A percentile compares a stretch with the other conserved stretches of the same genome.
Evolutionary conservation across 164 flowering plant genomes (phyloP).

Genomic region (Malania oleifera): DNA sequence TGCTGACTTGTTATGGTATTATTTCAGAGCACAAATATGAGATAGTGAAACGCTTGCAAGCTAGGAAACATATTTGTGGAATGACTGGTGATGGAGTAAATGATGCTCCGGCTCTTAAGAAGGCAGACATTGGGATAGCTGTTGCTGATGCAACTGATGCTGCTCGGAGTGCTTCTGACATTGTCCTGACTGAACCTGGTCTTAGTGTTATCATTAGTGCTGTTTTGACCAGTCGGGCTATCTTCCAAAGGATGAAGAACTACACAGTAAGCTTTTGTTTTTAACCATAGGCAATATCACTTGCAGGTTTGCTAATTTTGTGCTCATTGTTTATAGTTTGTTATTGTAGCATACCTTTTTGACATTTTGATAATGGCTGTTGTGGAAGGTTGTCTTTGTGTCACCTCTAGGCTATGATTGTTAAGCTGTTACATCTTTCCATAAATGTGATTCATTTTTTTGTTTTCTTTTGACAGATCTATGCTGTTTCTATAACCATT

Average conservation of each 20-base stretch:
- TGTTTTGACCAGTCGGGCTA: constrained; percentile 75
- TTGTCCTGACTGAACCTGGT: constrained; percentile 93
- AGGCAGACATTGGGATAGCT: constrained; percentile 91
- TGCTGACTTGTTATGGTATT: constrained; percentile 6
- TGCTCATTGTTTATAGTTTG: background rate
- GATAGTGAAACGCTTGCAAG: constrained; percentile 80
- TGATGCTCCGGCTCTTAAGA: constrained; percentile 93
- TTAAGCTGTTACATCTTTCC: too few species aligned
- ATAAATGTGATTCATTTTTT: background rate
- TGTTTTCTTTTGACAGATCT: constrained; percentile 44
- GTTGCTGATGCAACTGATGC: constrained; percentile 97
- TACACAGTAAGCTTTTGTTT: constrained; percentile 45
- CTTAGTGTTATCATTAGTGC: constrained; percentile 83
- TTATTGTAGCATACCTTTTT: background rate
- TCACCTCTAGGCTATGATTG: too few species aligned
- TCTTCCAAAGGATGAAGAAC: constrained; percentile 83
- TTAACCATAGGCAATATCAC: background rate
- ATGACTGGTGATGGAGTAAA: constrained; percentile 98
- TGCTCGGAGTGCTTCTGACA: constrained; percentile 90
- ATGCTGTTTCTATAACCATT: constrained; percentile 91
- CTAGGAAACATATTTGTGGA: constrained; percentile 82
- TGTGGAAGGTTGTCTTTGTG: too few species aligned
- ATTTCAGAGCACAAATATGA: constrained; percentile 81
- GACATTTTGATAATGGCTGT: too few species aligned
- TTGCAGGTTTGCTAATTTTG: too few species aligned